Conservation (phyloP, 2,329 filamentous ascomycete genomes). For the Fusarium sp. region DNA sequence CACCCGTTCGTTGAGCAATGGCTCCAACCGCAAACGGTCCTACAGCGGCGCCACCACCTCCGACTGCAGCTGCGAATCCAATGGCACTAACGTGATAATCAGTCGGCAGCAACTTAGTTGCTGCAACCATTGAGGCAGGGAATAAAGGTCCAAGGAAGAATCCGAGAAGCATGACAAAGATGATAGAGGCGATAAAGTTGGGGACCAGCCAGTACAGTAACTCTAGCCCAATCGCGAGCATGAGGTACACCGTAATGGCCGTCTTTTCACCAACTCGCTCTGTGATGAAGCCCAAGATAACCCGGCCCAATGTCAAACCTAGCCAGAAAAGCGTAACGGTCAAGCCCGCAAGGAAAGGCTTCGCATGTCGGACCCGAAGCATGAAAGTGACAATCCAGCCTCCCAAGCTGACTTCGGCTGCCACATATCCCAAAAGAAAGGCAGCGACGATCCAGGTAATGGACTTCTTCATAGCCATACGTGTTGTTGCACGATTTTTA, state of each 20-base stretch:
- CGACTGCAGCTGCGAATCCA: constrained; percentile 85
- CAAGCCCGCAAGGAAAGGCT: constrained; percentile 80
- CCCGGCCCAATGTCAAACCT: constrained; percentile 81
- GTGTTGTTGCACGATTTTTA: constrained; percentile 62
- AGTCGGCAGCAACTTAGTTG: constrained; percentile 80
- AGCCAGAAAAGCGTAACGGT: constrained; percentile 88
- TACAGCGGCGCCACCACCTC: constrained; percentile 79
- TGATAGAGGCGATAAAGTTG: constrained; percentile 79
- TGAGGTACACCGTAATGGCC: constrained; percentile 75
- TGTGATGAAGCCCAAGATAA: constrained; percentile 83
- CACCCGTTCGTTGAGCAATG: constrained; percentile 72
- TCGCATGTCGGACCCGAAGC: constrained; percentile 80
- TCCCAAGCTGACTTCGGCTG: constrained; percentile 81
- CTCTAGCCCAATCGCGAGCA: constrained; percentile 74
- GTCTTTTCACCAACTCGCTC: constrained; percentile 80
- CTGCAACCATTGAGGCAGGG: constrained; percentile 79
- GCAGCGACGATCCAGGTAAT: constrained; percentile 81
- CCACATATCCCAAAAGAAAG: constrained; percentile 85
- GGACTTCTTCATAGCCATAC: constrained; percentile 62
- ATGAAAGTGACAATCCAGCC: constrained; percentile 91
- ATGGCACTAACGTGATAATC: constrained; percentile 85
- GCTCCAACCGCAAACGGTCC: constrained; percentile 78
- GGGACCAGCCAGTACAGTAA: constrained; percentile 88
- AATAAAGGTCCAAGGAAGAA: constrained; percentile 88
- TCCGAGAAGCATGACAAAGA: constrained; percentile 80